Evolutionary conservation across 768 basidiomycete species (phyloP), one percentile per base, ranked within the genome.

Genomic region (Panaeolus papilionaceus): DNA sequence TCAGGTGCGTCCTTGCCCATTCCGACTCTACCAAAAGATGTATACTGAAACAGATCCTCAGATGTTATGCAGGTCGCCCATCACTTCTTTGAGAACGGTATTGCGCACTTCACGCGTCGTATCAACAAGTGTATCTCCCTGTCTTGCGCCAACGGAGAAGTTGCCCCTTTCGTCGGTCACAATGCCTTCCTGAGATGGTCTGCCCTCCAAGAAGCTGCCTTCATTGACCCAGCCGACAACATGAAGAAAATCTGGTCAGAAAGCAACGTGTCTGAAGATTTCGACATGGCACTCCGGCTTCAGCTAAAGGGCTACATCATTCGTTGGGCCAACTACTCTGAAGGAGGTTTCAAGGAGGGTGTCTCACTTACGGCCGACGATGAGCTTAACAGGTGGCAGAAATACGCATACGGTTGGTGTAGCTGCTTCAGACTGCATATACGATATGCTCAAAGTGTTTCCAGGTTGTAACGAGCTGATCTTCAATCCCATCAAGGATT

Each of bases 351-450:
- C 83, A 92, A 95, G 80, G 95, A 97, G 74, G 95, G 95, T 69
- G 95, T 97, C 20, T 93, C 92, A 0, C 81, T 97, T 16, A 96
- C 95, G 0, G 89, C 89, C 65, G 94, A 95, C 63, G 95, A 97
- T 73, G 95, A 97, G 76, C 80, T 97, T 9, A 96, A 96, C 72
- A 79, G 95, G 2, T 97, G 95, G 95, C 93, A 96, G 69, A 97
- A 96, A 75, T 94, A 93, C 68, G 82, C 91, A 0, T 93, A 92
- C 78, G 92, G 90, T 86, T 73, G 65, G 77, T 72, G 8, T 0
- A 5, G 67, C 61, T 51, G 42, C 63, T 37, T 45, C 5, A 2
- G 26, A 44, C 11, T 44, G 26, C 37, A 9, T 12, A 37, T 20
- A n/a, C 18, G 38, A 39, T 64, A 0, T 68, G 38, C 45, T 69